These are phyloP conservation scores for Fraxinus quadrangulata DNA, from an alignment of 257 asterid species.

Conservation along the genomic window DNA sequence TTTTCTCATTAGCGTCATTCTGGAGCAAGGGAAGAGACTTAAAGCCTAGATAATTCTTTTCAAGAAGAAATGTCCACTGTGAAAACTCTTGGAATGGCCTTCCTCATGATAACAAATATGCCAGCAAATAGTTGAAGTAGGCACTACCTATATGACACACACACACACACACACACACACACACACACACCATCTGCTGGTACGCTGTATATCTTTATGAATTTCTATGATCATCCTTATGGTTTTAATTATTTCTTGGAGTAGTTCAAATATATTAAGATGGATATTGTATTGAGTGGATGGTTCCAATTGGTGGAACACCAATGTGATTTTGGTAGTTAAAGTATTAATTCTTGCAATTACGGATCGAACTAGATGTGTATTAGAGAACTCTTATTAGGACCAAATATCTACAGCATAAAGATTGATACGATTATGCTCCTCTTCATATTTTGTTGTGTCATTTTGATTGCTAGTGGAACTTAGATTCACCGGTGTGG, in stretches of 20 bases:
- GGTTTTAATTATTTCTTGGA: constrained; percentile 31
- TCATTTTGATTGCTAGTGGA: too few species aligned
- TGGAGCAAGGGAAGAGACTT: constrained; percentile 91
- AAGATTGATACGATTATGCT: too few species aligned
- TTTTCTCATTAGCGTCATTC: constrained; percentile 74
- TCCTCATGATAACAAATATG: constrained; percentile 13
- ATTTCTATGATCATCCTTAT: constrained; percentile 25
- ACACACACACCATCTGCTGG: too few species aligned
- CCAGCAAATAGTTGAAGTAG: constrained; percentile 29
- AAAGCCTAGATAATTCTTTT: constrained; percentile 58
- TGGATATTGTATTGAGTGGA: constrained; percentile 56
- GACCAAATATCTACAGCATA: too few species aligned
- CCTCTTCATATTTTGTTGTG: too few species aligned
- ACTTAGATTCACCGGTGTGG: too few species aligned
- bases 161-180: too few species aligned
- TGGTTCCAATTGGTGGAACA: constrained; percentile 51
- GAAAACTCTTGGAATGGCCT: constrained; percentile 25
- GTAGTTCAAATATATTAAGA: constrained; percentile 32
- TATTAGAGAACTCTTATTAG: background rate
- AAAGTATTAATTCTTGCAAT: constrained; percentile 35
- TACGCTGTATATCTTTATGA: constrained; percentile 34
- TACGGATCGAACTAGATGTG: constrained; percentile 18
- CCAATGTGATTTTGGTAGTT: constrained; percentile 61
- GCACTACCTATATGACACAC: too few species aligned
- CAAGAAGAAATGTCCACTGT: constrained; percentile 20